phyloP scores from a whole-genome alignment of 2,329 filamentous ascomycete species.

The Cordyceps militaris region DNA sequence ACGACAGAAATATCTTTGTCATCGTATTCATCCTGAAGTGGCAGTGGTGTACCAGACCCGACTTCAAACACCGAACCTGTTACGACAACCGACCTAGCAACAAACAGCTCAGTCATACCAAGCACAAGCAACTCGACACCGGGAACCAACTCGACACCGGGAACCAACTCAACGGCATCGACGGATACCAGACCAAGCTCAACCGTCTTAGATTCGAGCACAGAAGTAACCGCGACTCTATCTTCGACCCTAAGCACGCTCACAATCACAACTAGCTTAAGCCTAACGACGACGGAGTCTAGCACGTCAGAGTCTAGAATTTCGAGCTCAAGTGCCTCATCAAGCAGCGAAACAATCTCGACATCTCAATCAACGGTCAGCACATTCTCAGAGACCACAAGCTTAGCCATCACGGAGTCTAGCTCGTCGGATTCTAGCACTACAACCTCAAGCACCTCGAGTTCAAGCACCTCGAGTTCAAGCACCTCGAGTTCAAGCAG shows the following conservation, averaged over 20 bases:
- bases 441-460: neutral
- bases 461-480: neutral
- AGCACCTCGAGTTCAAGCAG: too few species aligned
- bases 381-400: too few species aligned
- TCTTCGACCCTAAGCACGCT: too few species aligned
- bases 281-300: too few species aligned
- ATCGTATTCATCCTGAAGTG: too few species aligned
- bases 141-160: neutral
- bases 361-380: neutral
- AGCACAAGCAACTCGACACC: neutral
- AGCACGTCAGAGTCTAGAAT: neutral
- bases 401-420: neutral
- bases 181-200: neutral
- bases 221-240: neutral
- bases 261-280: neutral
- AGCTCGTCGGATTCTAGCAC: neutral
- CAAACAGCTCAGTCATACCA: neutral
- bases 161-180: too few species aligned
- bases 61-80: too few species aligned
- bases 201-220: neutral
- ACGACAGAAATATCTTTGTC: too few species aligned
- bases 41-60: too few species aligned
- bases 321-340: neutral
- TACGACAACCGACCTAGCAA: too few species aligned
- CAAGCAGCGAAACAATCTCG: neutral